phyloP scores from a whole-genome alignment of 1,284 basidiomycete genomes.

The Malassezia equina region DNA sequence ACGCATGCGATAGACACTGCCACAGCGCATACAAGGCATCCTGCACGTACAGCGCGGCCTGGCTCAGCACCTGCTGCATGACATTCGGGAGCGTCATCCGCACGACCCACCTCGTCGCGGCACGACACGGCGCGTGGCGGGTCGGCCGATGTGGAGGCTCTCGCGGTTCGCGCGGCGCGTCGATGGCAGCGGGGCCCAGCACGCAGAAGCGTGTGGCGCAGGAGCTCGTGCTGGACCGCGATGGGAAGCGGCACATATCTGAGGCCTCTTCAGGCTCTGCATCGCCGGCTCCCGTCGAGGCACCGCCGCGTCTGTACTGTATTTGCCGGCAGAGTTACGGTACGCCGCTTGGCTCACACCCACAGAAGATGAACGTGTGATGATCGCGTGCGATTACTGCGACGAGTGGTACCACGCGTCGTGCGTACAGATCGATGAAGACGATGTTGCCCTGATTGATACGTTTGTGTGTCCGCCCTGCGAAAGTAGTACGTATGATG shows the following conservation, averaged over 20 bases:
- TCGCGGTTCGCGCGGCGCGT: background rate
- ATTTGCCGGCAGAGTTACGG: constrained; percentile 5
- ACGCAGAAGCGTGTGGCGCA: background rate
- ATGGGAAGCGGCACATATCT: background rate
- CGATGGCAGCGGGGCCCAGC: constrained; percentile 1
- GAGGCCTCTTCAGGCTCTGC: background rate
- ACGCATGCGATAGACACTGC: constrained; percentile 30
- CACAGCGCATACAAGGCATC: constrained; percentile 32
- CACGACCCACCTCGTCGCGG: background rate
- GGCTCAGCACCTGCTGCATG: background rate
- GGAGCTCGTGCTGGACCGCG: background rate
- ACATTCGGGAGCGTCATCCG: background rate
- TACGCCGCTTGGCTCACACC: background rate
- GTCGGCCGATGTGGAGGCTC: background rate
- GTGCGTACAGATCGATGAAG: constrained; percentile 29
- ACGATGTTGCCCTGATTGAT: constrained; percentile 29
- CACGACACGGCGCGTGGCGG: background rate
- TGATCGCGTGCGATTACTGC: constrained; percentile 41
- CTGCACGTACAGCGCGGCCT: constrained; percentile 16
- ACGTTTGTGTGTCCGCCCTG: constrained; percentile 34
- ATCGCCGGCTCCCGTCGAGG: background rate
- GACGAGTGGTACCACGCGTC: constrained; percentile 40
- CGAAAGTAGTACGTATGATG: constrained; percentile 13
- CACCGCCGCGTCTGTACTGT: constrained; percentile 5
- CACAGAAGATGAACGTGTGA: constrained; percentile 31